Evolutionary conservation across 495 filamentous ascomycete genomes (phyloP).

Genomic region (Neurospora discreta): DNA sequence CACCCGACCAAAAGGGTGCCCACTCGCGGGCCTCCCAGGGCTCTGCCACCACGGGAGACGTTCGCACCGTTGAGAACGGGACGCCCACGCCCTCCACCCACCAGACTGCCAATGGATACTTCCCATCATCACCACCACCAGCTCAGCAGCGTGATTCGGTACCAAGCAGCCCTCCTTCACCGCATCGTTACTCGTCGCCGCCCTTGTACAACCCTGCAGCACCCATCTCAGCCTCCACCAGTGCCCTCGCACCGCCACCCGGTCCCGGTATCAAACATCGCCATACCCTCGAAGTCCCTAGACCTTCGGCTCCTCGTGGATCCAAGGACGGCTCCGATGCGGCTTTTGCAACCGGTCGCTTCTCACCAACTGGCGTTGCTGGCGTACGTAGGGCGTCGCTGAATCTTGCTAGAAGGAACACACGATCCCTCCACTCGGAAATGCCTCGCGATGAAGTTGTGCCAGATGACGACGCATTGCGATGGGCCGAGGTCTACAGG

Average conservation of each 20-base stretch:
- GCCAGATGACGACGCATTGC: conserved; percentile 75
- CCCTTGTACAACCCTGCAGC: conserved; percentile 42
- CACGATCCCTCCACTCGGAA: conserved; percentile 77
- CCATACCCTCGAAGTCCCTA: conserved; percentile 83
- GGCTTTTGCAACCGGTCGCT: conserved; percentile 60
- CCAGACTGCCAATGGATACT: conserved; percentile 3
- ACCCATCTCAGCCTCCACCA: conserved; percentile 29
- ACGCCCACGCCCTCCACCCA: conserved; percentile 6
- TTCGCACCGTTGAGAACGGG: conserved; percentile 19
- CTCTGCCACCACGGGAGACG: conserved; percentile 21
- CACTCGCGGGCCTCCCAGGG: conserved; percentile 17
- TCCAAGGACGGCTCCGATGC: conserved; percentile 52
- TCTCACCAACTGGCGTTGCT: conserved; percentile 61
- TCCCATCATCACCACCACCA: background rate
- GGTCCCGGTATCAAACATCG: conserved; percentile 57
- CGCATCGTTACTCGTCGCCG: conserved; percentile 68
- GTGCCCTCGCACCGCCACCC: conserved; percentile 34
- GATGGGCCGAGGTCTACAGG: conserved; percentile 86
- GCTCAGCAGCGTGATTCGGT: background rate
- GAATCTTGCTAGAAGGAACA: conserved; percentile 66
- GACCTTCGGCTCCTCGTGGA: conserved; percentile 35
- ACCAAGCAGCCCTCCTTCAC: conserved; percentile 9
- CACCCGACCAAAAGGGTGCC: conserved; percentile 2
- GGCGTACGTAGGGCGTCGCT: conserved; percentile 67
- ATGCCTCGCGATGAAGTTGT: conserved; percentile 69